Base-by-base conservation (phyloP, 768 basidiomycete species). In the Suillus occidentalis region DNA sequence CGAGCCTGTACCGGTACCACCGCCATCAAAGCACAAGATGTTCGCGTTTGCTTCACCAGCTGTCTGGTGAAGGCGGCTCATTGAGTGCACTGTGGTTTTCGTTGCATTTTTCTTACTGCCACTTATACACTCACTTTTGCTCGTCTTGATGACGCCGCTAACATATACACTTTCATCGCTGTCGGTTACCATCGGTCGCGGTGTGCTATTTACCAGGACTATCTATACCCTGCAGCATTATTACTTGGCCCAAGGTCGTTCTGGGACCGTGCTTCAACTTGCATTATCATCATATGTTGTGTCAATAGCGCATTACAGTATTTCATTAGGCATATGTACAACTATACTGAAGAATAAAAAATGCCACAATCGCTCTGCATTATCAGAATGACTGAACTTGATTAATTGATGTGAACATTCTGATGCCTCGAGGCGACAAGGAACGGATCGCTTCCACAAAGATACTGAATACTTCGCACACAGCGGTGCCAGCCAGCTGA, bases 1-100 rank as follows among this genome's bases (percentile, higher is more conserved):
- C 1, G 75, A 72, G 28, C 56, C 75, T 0, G 67, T 72, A 1
- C 69, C 69, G 0, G 63, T 78, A 34, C 68, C 73, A 1, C 68
- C 76, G 22, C 80, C 85, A 62, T 64, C 72, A 4, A 89, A 89
- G 73, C 72, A 73, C 7, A 85, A 87, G 72, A 88, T 88, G 82
- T 90, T 88, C 52, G 87, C 89, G 0, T 83, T 85, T 66, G 89
- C 89, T 13, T 77, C 83, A 1, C 86, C 87, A 0, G 79, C 87
- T 1, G 79, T 81, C 22, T 90, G 89, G 89, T 90, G 82, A 80
- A 89, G 89, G 89, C 89, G 82, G 80, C 72, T 56, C 45, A 31
- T 71, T 67, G 68, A 40, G 40, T 40, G 57, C 37, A 58, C 7
- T 8, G 39, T 59, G n/a, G 58, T 18, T 7, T 66, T 57, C 71